Conservation (phyloP, 2,329 filamentous ascomycete species). For the Diaporthe aspalathi region DNA sequence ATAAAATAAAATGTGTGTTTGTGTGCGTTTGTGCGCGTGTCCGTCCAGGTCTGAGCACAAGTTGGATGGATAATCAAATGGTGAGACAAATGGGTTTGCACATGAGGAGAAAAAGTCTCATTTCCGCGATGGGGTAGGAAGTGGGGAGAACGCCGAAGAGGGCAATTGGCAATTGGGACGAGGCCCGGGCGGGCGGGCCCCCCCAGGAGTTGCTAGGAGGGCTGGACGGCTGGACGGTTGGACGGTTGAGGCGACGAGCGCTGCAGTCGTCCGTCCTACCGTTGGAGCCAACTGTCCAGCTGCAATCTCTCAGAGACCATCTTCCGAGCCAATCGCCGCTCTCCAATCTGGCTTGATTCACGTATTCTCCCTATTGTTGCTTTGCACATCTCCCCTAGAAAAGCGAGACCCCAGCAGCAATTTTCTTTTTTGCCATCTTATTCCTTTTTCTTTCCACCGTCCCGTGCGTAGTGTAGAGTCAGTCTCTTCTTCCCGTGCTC, state of each 20-base stretch:
- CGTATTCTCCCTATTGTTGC: constrained; percentile 32
- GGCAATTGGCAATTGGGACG: constrained; percentile 20
- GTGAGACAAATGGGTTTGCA: constrained; percentile 27
- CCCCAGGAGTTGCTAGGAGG: no score
- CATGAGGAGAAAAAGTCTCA: constrained; percentile 9
- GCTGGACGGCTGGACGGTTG: no score
- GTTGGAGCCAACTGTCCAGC: constrained; percentile 24
- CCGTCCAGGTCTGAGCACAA: constrained; percentile 7
- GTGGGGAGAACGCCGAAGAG: constrained; percentile 15
- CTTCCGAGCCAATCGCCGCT: constrained; percentile 28
- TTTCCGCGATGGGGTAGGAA: constrained; percentile 33
- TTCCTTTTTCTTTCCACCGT: constrained; percentile 13
- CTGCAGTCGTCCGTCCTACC: constrained; percentile 6
- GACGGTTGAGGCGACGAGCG: not conserved
- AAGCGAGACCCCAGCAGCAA: constrained; percentile 10
- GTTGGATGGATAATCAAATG: not conserved
- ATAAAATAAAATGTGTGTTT: not conserved
- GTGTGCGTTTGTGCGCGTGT: not conserved
- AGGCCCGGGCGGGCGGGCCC: not conserved
- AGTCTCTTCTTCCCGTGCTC: not conserved
- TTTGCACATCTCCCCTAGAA: constrained; percentile 28
- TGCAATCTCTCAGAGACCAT: constrained; percentile 28
- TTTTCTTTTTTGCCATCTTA: constrained; percentile 32
- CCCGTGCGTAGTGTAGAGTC: not conserved
- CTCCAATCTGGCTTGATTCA: constrained; percentile 32